Evolutionary conservation across 2,329 filamentous ascomycete species (phyloP).

Genomic region (Diaporthe longicolla): DNA sequence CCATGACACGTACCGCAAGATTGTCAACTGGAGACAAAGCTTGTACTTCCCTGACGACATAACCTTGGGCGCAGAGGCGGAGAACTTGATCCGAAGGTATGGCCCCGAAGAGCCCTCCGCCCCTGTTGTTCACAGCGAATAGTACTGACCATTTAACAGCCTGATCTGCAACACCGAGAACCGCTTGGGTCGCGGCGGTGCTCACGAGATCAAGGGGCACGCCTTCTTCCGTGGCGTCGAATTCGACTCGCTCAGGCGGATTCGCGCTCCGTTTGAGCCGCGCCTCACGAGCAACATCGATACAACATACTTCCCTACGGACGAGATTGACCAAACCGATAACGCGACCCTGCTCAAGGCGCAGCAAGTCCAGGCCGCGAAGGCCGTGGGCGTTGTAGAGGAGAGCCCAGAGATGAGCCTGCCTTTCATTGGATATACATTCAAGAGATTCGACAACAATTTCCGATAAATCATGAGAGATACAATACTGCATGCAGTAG

Average conservation of each 20-base stretch:
- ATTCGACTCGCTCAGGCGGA: conserved; percentile 92
- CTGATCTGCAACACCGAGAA: conserved; percentile 95
- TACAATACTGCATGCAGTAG: conserved; percentile 12
- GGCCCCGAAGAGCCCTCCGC: conserved; percentile 45
- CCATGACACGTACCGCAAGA: conserved; percentile 98
- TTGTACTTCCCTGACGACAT: conserved; percentile 93
- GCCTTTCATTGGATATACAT: conserved; percentile 96
- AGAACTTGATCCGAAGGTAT: conserved; percentile 92
- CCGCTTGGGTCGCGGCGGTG: conserved; percentile 88
- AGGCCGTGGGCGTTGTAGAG: conserved; percentile 62
- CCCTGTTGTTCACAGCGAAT: neutral
- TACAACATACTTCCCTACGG: conserved; percentile 98
- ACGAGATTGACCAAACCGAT: conserved; percentile 97
- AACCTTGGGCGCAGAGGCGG: conserved; percentile 87
- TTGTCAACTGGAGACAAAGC: conserved; percentile 97
- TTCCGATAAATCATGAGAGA: conserved; percentile 62
- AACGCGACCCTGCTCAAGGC: conserved; percentile 89
- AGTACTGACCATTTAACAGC: conserved; percentile 60
- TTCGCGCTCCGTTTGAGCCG: conserved; percentile 96
- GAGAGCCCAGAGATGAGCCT: conserved; percentile 95
- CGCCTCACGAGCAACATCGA: conserved; percentile 94
- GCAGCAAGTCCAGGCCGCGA: conserved; percentile 76
- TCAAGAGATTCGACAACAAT: conserved; percentile 92
- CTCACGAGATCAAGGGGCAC: conserved; percentile 93
- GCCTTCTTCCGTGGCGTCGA: conserved; percentile 97